These are phyloP conservation scores for Omphalea diandra DNA, from an alignment of 441 rosid genomes.

Conservation along the genomic window DNA sequence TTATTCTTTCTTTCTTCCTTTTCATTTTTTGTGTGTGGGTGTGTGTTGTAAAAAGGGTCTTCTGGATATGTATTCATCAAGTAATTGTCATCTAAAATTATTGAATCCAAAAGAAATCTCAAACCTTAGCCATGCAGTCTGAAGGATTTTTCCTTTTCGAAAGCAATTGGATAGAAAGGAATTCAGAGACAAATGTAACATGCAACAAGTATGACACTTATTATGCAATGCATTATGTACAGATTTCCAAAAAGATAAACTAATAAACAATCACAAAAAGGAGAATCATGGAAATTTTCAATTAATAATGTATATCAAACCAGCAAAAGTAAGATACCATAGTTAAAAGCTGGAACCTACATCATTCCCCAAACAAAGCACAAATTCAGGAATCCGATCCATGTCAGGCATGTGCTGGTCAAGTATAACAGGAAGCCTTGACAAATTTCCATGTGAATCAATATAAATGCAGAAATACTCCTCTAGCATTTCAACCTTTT, in stretches of 20 bases:
- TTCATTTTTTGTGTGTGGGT: too few species aligned
- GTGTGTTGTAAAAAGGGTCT: not conserved
- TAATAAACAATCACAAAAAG: not conserved
- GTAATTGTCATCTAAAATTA: not conserved
- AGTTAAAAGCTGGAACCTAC: constrained; percentile 44
- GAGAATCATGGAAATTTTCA: not conserved
- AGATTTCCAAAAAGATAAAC: not conserved
- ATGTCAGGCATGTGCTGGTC: constrained; percentile 94
- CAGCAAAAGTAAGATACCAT: constrained; percentile 13
- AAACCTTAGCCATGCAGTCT: not conserved
- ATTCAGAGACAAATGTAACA: not conserved
- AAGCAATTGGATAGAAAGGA: not conserved
- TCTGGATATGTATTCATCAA: not conserved
- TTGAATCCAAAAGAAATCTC: constrained; percentile 1
- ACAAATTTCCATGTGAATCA: constrained; percentile 62
- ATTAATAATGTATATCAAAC: not conserved
- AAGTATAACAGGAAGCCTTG: constrained; percentile 87
- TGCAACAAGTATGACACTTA: not conserved
- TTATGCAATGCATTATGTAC: not conserved
- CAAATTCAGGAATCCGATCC: constrained; percentile 93
- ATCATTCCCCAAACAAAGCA: constrained; percentile 91
- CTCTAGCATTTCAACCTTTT: constrained; percentile 72
- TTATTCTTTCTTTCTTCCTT: too few species aligned
- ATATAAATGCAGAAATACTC: constrained; percentile 79
- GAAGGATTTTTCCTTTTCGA: not conserved